Base-by-base conservation (phyloP, 805 yeast species). In the Scheffersomyces amazonensis region DNA sequence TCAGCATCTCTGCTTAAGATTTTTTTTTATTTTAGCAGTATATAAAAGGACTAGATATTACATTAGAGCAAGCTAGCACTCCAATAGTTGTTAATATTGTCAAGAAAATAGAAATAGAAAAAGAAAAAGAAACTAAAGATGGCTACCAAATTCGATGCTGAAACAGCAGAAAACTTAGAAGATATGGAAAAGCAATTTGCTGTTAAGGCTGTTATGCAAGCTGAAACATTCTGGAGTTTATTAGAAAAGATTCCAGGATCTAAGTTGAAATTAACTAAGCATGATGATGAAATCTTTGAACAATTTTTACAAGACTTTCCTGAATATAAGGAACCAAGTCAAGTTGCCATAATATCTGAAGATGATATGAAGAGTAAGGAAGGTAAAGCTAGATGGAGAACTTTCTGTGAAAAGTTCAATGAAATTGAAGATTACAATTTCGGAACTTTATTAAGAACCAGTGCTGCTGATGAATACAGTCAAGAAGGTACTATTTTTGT, bases 151-250 rank as follows among this genome's bases (percentile, higher is more conserved):
- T 87, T 88, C 58, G 78, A 83, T 54, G 90, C 99, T 15, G 96
- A 93, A 55, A 76, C 73, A 42, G 97, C 99, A 32, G 96, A 93
- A 44, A 93, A 93, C 70, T 73, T 87, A 53, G 98, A 91, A 65
- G 59, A 58, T 37, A 88, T 93, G 55, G 99, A 93, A 66, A 88
- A 81, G 75, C 98, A 93, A 69, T 93, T 93, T 57, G 98, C 99
- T 30, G 99, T 93, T 42, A 87, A 85, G 65, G 99, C 98, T 4
- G 99, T 93, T 13, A 81, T 78, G 63, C 98, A 93, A 62, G 93
- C 96, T 41, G 95, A 88, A 57, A 83, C 96, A 1, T 93, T 91
- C 75, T 93, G 96, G 96, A 73, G 74, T 34, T 63, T 93, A 41
- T 66, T 93, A 39, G 75, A 76, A 41, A 78, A 79, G 49, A 68